phyloP scores from a whole-genome alignment of 495 filamentous ascomycete species.

The Podospora bellae-mahoneyi region DNA sequence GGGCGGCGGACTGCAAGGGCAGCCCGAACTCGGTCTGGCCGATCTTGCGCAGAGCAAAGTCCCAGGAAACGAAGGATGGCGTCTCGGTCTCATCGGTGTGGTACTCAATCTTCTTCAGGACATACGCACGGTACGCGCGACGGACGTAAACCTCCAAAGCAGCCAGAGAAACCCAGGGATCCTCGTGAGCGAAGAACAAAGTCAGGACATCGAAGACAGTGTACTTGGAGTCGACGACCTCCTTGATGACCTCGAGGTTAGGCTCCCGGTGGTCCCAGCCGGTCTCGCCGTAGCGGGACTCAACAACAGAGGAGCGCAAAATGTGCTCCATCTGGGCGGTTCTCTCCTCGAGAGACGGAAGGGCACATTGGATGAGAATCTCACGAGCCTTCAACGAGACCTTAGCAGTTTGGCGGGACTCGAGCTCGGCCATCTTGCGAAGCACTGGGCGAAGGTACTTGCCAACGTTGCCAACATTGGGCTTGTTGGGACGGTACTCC shows the following conservation, averaged over 20 bases:
- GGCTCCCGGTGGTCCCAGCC: constrained; percentile 97
- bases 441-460: constrained; percentile 84
- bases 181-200: constrained; percentile 87
- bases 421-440: constrained; percentile 83
- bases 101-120: constrained; percentile 83
- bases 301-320: constrained; percentile 91
- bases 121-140: constrained; percentile 93
- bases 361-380: constrained; percentile 91
- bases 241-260: constrained; percentile 79
- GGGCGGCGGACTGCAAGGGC: constrained; percentile 66
- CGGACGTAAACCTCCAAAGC: constrained; percentile 95
- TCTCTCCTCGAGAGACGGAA: constrained; percentile 93
- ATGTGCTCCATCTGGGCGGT: constrained; percentile 98
- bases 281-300: constrained; percentile 94
- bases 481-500: constrained; percentile 92
- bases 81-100: constrained; percentile 68
- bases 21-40: constrained; percentile 84
- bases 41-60: constrained; percentile 89
- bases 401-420: constrained; percentile 84
- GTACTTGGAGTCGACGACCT: constrained; percentile 97
- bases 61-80: constrained; percentile 86
- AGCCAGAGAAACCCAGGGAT: constrained; percentile 92
- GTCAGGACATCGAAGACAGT: constrained; percentile 96
- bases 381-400: constrained; percentile 95
- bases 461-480: constrained; percentile 78